Percentiles rank a stretch among this genome's conserved stretches.
Evolutionary conservation across 805 yeast genomes (phyloP).

Genomic region (Barnettozyma pratensis): DNA sequence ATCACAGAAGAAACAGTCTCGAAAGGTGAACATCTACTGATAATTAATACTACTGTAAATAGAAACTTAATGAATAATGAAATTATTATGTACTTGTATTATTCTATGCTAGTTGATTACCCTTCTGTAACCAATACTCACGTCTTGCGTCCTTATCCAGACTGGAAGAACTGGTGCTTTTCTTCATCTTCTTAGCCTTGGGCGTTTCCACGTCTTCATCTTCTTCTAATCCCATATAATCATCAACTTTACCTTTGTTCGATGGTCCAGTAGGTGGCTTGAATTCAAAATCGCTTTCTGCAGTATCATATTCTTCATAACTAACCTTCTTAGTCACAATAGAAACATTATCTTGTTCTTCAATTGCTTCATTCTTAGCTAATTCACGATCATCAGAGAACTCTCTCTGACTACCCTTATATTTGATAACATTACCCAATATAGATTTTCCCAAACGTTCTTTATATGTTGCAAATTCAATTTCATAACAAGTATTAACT

Average conservation of each 20-base stretch:
- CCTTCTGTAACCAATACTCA: constrained; percentile 37
- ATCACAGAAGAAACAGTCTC: constrained; percentile 33
- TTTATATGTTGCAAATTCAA: constrained; percentile 61
- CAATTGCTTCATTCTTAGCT: constrained; percentile 56
- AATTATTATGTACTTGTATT: constrained; percentile 1
- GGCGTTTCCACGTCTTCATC: constrained; percentile 23
- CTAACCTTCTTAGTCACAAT: constrained; percentile 10
- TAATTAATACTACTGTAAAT: neutral
- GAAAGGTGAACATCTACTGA: constrained; percentile 19
- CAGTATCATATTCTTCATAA: constrained; percentile 12
- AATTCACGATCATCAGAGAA: constrained; percentile 68
- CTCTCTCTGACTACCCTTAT: constrained; percentile 68
- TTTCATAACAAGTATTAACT: constrained; percentile 67
- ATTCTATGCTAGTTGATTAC: constrained; percentile 18
- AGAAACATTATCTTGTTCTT: constrained; percentile 23
- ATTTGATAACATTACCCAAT: constrained; percentile 73
- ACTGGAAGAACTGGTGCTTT: constrained; percentile 5
- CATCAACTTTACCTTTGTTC: constrained; percentile 12
- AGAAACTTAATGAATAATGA: neutral
- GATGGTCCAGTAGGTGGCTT: neutral
- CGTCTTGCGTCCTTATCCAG: constrained; percentile 19
- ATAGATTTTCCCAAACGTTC: constrained; percentile 67
- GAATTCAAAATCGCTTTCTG: constrained; percentile 3
- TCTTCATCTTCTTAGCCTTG: constrained; percentile 5
- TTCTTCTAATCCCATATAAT: constrained; percentile 24